A percentile compares a stretch with the other conserved stretches of the same genome.
phyloP scores from a whole-genome alignment of 164 flowering plant genomes.

The Umbellularia californica region DNA sequence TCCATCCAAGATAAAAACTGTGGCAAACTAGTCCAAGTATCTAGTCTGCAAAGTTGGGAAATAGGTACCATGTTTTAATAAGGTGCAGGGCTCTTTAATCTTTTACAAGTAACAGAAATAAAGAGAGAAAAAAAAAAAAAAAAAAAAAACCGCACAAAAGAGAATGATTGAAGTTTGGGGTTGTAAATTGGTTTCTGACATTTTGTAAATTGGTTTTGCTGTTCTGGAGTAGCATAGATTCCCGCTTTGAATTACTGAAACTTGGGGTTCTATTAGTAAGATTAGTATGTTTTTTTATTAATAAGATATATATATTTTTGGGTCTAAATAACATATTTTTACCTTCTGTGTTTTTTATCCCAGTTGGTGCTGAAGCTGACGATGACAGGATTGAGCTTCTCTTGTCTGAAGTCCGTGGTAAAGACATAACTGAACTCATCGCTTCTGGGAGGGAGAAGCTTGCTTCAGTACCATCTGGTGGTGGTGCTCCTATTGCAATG shows the following conservation, averaged over 20 bases:
- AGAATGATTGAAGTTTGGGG: not conserved
- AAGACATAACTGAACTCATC: constrained; percentile 71
- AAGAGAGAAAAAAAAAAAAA: too few relatives aligned
- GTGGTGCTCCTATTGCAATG: constrained; percentile 32
- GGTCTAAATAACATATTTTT: not conserved
- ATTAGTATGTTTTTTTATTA: not conserved
- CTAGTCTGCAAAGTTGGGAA: not conserved
- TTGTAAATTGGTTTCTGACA: not conserved
- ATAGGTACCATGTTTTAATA: not conserved
- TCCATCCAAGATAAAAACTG: not conserved
- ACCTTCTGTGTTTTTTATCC: too few relatives aligned
- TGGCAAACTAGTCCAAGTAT: not conserved
- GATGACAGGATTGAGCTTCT: constrained; percentile 64
- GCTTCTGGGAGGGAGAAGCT: constrained; percentile 80
- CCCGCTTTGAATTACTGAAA: not conserved
- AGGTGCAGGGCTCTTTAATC: too few relatives aligned
- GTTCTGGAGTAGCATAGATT: not conserved
- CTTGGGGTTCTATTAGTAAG: not conserved
- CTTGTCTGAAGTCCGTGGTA: constrained; percentile 58
- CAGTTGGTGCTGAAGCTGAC: constrained; percentile 77
- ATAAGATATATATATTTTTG: not conserved
- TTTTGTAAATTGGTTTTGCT: not conserved
- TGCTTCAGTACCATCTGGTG: constrained; percentile 81
- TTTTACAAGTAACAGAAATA: too few relatives aligned
- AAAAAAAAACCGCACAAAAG: too few relatives aligned